These are phyloP conservation scores for Monosporascus ibericus DNA, from an alignment of 2,329 filamentous ascomycete genomes.

Conservation along the genomic window DNA sequence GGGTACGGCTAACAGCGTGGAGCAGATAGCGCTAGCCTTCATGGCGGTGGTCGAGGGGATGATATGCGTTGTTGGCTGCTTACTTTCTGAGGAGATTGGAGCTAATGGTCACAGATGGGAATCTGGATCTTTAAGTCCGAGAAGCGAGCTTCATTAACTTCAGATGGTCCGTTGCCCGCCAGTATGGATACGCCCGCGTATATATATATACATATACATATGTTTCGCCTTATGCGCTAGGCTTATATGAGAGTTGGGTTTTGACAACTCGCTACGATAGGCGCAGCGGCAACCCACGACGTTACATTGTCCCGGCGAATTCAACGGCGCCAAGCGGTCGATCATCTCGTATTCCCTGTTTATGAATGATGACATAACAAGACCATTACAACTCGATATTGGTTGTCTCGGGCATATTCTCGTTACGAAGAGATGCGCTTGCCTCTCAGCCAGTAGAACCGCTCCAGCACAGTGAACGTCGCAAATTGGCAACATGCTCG, in stretches of 20 bases:
- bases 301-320: neutral
- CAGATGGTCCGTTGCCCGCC: too few relatives aligned
- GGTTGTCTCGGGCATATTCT: neutral
- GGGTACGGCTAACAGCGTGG: conserved; percentile 9
- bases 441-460: neutral
- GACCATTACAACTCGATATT: neutral
- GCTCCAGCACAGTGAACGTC: neutral
- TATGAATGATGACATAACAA: neutral
- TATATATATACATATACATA: neutral
- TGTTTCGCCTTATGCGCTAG: neutral
- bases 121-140: neutral
- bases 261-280: neutral
- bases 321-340: neutral
- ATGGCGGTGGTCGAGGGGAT: conserved; percentile 3
- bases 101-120: neutral
- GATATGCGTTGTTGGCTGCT: neutral
- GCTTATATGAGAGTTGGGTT: neutral
- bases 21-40: conserved; percentile 11
- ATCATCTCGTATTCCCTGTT: neutral
- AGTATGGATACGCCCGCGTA: neutral
- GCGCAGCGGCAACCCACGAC: neutral
- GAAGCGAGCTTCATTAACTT: neutral
- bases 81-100: neutral
- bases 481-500: neutral
- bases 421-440: neutral